Conservation (phyloP, 306 rosid species). For the Trifolium dubium region DNA sequence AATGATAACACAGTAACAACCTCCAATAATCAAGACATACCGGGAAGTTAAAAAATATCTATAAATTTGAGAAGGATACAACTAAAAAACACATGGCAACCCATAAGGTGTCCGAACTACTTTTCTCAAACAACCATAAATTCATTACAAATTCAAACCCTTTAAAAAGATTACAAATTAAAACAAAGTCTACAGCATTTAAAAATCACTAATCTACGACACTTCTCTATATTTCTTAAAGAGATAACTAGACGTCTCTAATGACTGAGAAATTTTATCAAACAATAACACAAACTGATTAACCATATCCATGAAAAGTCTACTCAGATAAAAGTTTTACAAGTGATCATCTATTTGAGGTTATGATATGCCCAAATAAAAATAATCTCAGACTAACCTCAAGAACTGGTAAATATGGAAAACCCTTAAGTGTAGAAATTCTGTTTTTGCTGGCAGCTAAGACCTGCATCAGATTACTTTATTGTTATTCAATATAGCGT, state of each 20-base stretch:
- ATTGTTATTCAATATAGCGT: conserved; percentile 8
- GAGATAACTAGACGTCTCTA: conserved; percentile 23
- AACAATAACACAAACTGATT: conserved; percentile 21
- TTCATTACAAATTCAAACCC: conserved; percentile 14
- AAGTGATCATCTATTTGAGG: conserved; percentile 3
- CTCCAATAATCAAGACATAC: conserved; percentile 10
- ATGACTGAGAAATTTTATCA: conserved; percentile 16
- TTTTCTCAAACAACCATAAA: conserved; percentile 28
- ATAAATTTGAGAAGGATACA: neutral
- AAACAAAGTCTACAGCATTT: neutral
- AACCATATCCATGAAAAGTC: conserved; percentile 9
- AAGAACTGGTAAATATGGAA: conserved; percentile 88
- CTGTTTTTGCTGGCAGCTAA: conserved; percentile 99
- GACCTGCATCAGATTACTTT: conserved; percentile 61
- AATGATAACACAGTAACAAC: neutral
- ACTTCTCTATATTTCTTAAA: conserved; percentile 15
- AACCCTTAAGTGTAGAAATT: conserved; percentile 88
- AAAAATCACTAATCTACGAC: neutral
- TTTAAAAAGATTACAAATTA: conserved; percentile 4
- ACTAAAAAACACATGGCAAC: conserved; percentile 19
- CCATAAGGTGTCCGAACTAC: neutral
- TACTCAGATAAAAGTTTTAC: neutral
- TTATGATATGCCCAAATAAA: conserved; percentile 16
- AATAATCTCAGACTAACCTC: conserved; percentile 66
- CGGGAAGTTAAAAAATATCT: conserved; percentile 2